Percentiles rank a stretch among this genome's conserved stretches.
phyloP scores from a whole-genome alignment of 352 stramenopile species.

The Globisporangium heterothallicum region DNA sequence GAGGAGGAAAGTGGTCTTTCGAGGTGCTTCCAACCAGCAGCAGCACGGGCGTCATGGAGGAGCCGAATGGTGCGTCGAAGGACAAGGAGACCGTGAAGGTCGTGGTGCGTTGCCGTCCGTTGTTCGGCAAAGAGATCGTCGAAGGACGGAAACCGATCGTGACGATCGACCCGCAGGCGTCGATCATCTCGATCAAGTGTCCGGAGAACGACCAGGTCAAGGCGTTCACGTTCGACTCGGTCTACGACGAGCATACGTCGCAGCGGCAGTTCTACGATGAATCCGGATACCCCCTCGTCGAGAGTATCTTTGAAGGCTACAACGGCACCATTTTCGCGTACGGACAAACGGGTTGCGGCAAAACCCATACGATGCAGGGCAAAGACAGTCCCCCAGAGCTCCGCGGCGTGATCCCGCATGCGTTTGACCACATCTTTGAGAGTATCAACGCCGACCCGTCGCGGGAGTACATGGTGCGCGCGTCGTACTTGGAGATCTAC shows the following conservation, averaged over 20 bases:
- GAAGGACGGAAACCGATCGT: slow-evolving; percentile 84
- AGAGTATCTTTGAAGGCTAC: slow-evolving; percentile 89
- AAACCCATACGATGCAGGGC: slow-evolving; percentile 85
- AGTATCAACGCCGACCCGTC: slow-evolving; percentile 65
- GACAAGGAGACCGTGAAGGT: slow-evolving; percentile 88
- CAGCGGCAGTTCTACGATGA: slow-evolving; percentile 86
- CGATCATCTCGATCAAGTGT: slow-evolving; percentile 71
- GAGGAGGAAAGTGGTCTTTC: not conserved
- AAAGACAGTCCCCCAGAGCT: slow-evolving; percentile 70
- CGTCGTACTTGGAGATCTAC: slow-evolving; percentile 94
- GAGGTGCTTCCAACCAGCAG: not conserved
- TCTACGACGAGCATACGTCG: slow-evolving; percentile 86
- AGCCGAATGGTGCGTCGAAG: slow-evolving; percentile 21
- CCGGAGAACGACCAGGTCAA: slow-evolving; percentile 74
- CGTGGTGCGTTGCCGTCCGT: slow-evolving; percentile 81
- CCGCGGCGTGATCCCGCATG: slow-evolving; percentile 75
- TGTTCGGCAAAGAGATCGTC: slow-evolving; percentile 80
- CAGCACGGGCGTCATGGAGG: slow-evolving; percentile 1
- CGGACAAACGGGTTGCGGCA: slow-evolving; percentile 80
- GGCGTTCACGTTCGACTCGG: slow-evolving; percentile 88
- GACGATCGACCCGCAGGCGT: slow-evolving; percentile 56
- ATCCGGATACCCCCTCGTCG: slow-evolving; percentile 79
- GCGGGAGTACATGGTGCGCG: slow-evolving; percentile 78
- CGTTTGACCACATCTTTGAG: slow-evolving; percentile 86
- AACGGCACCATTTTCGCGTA: slow-evolving; percentile 92